These are phyloP conservation scores for Tuber melanosporum DNA, from an alignment of 495 filamentous ascomycete genomes.

Conservation along the genomic window DNA sequence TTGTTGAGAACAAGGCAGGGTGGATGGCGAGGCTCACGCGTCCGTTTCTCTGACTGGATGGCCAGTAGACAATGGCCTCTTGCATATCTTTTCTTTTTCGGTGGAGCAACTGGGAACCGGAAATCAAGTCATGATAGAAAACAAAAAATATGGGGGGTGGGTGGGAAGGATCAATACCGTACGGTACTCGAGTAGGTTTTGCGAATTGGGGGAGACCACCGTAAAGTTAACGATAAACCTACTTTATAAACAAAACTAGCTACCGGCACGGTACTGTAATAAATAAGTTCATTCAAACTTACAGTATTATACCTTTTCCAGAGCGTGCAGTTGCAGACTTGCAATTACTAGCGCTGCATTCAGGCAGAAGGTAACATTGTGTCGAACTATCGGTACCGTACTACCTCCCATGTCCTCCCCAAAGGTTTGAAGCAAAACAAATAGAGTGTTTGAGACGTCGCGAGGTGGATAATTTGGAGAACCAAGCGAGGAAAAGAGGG, in stretches of 20 bases:
- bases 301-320: neutral
- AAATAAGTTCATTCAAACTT: neutral
- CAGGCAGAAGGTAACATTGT: neutral
- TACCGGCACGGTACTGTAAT: neutral
- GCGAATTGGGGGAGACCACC: neutral
- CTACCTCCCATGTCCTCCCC: neutral
- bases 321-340: neutral
- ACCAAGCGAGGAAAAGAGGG: constrained; percentile 6
- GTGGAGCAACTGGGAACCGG: neutral
- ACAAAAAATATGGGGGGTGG: neutral
- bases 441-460: constrained; percentile 25
- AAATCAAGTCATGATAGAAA: neutral
- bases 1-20: neutral
- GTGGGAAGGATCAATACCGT: neutral
- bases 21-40: neutral
- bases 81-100: neutral
- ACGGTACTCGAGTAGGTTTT: neutral
- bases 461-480: constrained; percentile 20
- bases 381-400: neutral
- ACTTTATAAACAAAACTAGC: neutral
- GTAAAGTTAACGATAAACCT: neutral
- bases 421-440: neutral
- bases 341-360: neutral
- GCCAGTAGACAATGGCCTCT: neutral
- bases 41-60: neutral